Base-by-base conservation (phyloP, 805 yeast species). In the Candida boleticola region DNA sequence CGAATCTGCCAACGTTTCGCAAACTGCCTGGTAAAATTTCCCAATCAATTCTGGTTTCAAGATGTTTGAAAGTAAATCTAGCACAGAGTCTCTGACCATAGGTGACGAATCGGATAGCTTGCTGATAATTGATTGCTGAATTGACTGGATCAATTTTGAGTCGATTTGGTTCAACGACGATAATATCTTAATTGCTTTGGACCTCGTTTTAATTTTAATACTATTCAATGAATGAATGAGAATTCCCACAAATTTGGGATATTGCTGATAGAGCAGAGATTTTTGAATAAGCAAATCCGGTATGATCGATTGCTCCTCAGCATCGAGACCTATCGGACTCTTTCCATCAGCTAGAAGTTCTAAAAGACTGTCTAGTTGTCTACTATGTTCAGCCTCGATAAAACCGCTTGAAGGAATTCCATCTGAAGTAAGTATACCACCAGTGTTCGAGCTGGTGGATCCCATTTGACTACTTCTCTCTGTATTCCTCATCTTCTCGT, bases 71-170 rank as follows among this genome's bases (percentile, higher is more conserved):
- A 31, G 20, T 30, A 89, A 67, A 33, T 86, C 93, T 22, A 89
- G 63, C 2, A 83, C 83, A 0, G 95, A 87, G 51, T 84, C 89
- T 44, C 89, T 73, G 0, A 88, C 92, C 30, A 82, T 73, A 0
- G 95, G 80, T 2, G 89, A 85, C 0, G 74, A 54, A 46, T 85
- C 92, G 4, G 55, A 60, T 29, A 89, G 61, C 36, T 80, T 64
- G 7, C 59, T 64, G 1, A 78, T 64, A 2, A 89, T 66, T 0
- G 85, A 70, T 1, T 61, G 61, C 48, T 73, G 80, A 5, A 88
- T 74, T 2, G 74, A 63, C 1, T 68, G 55, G 34, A 86, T 58
- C 18, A 88, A 62, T 0, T 63, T 44, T 0, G 80, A 72, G 38
- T 85, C 84, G 22, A 68, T 68, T 5, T 70, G 68, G 3, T 84